These are phyloP conservation scores for Hortaea werneckii DNA, from an alignment of 2,329 filamentous ascomycete genomes.

Conservation along the genomic window DNA sequence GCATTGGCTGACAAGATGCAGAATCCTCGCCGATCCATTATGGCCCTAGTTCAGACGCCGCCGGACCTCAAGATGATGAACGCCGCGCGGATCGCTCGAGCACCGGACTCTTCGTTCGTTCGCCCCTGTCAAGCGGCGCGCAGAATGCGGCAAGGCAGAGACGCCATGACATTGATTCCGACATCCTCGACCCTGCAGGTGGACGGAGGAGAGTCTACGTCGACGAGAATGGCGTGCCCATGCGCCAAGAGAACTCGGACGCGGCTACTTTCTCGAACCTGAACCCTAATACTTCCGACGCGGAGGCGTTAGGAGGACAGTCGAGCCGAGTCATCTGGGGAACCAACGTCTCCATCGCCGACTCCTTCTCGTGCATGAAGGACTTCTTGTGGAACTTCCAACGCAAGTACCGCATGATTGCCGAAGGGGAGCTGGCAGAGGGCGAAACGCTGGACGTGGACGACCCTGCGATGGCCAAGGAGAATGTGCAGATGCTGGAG, in stretches of 20 bases:
- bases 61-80: constrained; percentile 29
- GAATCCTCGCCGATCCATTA: constrained; percentile 91
- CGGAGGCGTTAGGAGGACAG: constrained; percentile 72
- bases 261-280: constrained; percentile 55
- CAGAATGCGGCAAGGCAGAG: constrained; percentile 47
- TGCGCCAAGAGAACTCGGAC: constrained; percentile 44
- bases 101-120: constrained; percentile 77
- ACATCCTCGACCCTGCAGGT: constrained; percentile 49
- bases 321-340: constrained; percentile 87
- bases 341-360: constrained; percentile 87
- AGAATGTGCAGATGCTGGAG: constrained; percentile 76
- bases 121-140: constrained; percentile 46
- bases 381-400: constrained; percentile 89
- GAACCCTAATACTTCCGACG: constrained; percentile 82
- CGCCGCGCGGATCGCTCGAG: constrained; percentile 52
- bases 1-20: constrained; percentile 30
- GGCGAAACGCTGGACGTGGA: constrained; percentile 55
- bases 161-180: constrained; percentile 80
- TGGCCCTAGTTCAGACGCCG: constrained; percentile 65
- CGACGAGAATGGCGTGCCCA: constrained; percentile 53
- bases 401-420: constrained; percentile 86
- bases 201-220: constrained; percentile 50
- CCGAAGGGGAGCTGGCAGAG: constrained; percentile 70
- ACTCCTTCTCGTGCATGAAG: constrained; percentile 78
- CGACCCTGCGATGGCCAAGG: constrained; percentile 63